Base-by-base conservation (phyloP, 139 green algal genomes). In the Diplosphaera chodatii region DNA sequence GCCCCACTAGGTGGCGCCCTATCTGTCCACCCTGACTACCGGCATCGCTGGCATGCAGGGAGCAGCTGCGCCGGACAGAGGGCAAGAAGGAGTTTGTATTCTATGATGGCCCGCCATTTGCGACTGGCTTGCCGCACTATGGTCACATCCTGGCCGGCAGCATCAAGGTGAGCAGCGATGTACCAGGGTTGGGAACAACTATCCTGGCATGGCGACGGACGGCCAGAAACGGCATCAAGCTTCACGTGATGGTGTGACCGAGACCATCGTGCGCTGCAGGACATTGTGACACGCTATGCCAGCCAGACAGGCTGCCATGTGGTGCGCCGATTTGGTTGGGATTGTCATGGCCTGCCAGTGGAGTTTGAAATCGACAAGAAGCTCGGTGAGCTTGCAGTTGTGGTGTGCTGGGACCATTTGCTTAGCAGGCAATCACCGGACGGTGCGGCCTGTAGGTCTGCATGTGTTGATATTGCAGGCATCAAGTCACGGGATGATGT, bases 311-410 rank as follows among this genome's bases (percentile, higher is more conserved):
- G 96, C 0, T 85, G 94, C 74, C 92, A 98, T 74, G 94, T 98
- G 5, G 87, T 80, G 0, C 82, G 92, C 18, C 83, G 91, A 40
- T 97, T 97, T 80, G 92, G 92, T n/a, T 96, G 96, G 96, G 96
- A 99, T 75, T 99, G 95, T 82, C 96, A 99, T 76, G 96, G 96
- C 29, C 86, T 99, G 70, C 96, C 96, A 6, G 95, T 99, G 29
- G 96, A 99, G 80, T 96, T 96, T 63, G 96, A 99, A 76, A 99
- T 99, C 64, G 94, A 99, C 82, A 96, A 99, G 86, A 94, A 94
- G 79, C 89, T 98, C 3, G 84, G 92, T 94, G 67, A 80, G 83
- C 34, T 23, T 3, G 37, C 37, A n/a, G 13, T 76, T 18, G 13
- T 22, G 29, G 4, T n/a, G n/a, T n/a, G n/a, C n/a, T n/a, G n/a